phyloP scores from a whole-genome alignment of 257 asterid genomes.

The Rauvolfia tetraphylla region DNA sequence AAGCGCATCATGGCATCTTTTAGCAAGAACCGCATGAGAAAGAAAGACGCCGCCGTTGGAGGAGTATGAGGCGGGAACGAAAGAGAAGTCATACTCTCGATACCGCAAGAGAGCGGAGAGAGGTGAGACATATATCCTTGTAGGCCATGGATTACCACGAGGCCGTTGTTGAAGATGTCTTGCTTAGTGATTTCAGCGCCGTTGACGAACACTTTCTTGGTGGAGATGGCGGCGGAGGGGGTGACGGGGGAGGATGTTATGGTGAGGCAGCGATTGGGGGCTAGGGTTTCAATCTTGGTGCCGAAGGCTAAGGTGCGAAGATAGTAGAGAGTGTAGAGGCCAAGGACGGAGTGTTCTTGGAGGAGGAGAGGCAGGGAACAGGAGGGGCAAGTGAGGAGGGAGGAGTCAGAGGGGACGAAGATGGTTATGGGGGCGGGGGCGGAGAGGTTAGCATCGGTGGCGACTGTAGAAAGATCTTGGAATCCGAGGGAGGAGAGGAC shows the following conservation, averaged over 20 bases:
- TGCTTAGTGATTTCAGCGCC: conserved; percentile 58
- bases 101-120: conserved; percentile 61
- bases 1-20: conserved; percentile 54
- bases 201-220: conserved; percentile 46
- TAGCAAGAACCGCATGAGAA: conserved; percentile 45
- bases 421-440: conserved; percentile 52
- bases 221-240: conserved; percentile 15
- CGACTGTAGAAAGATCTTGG: conserved; percentile 45
- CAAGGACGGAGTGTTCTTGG: conserved; percentile 61
- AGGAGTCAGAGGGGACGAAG: conserved; percentile 63
- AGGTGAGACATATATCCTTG: conserved; percentile 63
- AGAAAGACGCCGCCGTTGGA: conserved; percentile 26
- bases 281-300: conserved; percentile 54
- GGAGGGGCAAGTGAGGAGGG: conserved; percentile 68
- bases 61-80: conserved; percentile 46
- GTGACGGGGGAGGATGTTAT: conserved; percentile 43
- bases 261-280: conserved; percentile 65
- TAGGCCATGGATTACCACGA: conserved; percentile 52
- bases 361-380: conserved; percentile 67
- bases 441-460: conserved; percentile 37
- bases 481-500: conserved; percentile 58
- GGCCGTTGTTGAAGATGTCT: conserved; percentile 70
- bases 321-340: conserved; percentile 60
- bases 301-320: conserved; percentile 59
- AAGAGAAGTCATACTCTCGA: conserved; percentile 53